Evolutionary conservation across 2,329 filamentous ascomycete genomes (phyloP), one percentile per base, ranked within the genome.

Genomic region (Elsinoe perseae): DNA sequence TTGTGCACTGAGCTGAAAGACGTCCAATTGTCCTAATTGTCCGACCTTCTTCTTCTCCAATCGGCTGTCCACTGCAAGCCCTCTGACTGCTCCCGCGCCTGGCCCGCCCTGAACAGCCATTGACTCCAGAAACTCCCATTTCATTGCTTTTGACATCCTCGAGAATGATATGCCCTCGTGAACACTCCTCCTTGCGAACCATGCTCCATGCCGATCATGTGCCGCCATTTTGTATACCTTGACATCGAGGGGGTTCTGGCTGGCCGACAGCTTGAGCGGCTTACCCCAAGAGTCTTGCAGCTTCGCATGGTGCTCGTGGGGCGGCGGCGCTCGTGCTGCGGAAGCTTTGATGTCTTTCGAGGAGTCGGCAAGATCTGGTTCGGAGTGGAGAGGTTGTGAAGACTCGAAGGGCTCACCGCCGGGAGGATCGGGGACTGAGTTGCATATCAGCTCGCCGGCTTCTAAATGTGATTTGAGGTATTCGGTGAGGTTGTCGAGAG

Each of bases 231-330:
- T 95, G 73, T 87, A 95, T 21, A 96, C 83, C 56, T 77, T 79
- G 60, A 96, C 84, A 0, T 79, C 83, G 7, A 89, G 75, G 0
- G 89, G 87, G 65, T 95, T 93, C 18, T 91, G 85, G 62, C 79
- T 83, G 2, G 80, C 71, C 40, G 79, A 82, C 56, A 89, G 72
- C 70, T 89, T 92, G 65, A 91, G 73, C 40, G 89, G 86, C 69
- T 95, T 95, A 42, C 82, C 80, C 90, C 92, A 96, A 70, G 89
- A 81, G 65, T 87, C 87, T 58, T 84, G 83, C n/a, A 95, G 72
- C 18, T 78, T 73, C 25, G 74, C 75, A 28, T 82, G 75, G n/a
- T 81, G 71, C 7, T 77, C 70, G 20, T 78, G 72, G 2, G 78
- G 72, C 1, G 77, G 73, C 32, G 70, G 69, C 50, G 74, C 69